Base-by-base conservation (phyloP, 2,329 filamentous ascomycete species). In the Decorospora gaudefroyi region DNA sequence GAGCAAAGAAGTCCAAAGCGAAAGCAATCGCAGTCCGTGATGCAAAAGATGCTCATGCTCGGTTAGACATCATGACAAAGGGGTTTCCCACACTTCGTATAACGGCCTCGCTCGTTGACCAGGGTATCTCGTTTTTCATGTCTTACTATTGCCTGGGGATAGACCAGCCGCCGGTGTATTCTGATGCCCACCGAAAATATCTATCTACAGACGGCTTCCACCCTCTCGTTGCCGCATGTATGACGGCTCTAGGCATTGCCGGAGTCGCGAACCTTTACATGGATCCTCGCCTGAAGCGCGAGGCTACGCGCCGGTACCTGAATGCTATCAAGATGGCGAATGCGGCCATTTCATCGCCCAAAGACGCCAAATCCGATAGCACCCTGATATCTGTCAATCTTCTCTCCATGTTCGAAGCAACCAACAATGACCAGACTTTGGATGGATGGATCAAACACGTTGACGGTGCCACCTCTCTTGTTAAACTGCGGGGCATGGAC, bases 361-460 rank as follows among this genome's bases (percentile, higher is more conserved):
- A 42, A 6, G 50, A 64, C 1, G 59, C 62, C 8, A 65, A 54
- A 3, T 60, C 57, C 7, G 67, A 70, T 15, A 64, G 53, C n/a
- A 69, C 65, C 2, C 44, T 70, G 1, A 44, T 66, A 0, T 59
- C 65, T 0, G 64, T 66, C 4, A 63, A 65, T 4, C 27, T 46
- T 7, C 21, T 46, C 3, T 57, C 62, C 15, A 52, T 67, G 29
- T 70, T 68, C 30, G 70, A 72, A 45, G 60, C 65, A 5, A 66
- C 65, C 4, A 61, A 46, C 13, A 68, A 67, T 28, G 54, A 66
- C 2, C 48, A 49, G 6, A 60, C 62, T 0, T 41, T 72, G 1
- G 27, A 40, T n/a, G 63, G 61, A 4, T 72, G 64, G 62, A 57
- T 46, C 21, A 62, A 64, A 19, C 70, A 72, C 39, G 62, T 72